Conservation (phyloP, 2,329 filamentous ascomycete species). For the Nectriaceae sp. region DNA sequence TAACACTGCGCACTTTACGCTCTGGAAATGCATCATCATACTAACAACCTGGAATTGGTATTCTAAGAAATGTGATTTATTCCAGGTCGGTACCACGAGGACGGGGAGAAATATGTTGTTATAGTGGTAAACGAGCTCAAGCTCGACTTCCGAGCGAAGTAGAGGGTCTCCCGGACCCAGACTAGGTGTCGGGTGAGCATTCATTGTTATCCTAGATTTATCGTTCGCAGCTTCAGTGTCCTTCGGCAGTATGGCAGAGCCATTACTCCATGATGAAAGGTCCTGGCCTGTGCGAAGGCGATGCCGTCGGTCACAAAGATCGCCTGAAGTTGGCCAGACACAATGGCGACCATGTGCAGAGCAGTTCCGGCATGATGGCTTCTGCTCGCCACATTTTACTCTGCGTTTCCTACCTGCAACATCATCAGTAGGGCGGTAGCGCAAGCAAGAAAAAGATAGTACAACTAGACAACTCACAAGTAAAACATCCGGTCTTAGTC, state of each 20-base stretch:
- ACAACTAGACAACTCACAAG: slow-evolving; percentile 1
- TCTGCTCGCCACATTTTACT: slow-evolving; percentile 13
- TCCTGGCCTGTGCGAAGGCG: background rate
- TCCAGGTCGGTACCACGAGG: slow-evolving; percentile 11
- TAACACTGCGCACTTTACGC: slow-evolving; percentile 11
- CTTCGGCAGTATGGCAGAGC: background rate
- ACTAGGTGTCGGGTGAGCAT: background rate
- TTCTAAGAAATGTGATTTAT: slow-evolving; percentile 3
- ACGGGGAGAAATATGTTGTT: slow-evolving; percentile 7
- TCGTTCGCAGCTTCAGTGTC: background rate
- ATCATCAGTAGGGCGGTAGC: background rate
- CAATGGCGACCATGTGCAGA: slow-evolving; percentile 3
- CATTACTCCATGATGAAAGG: background rate
- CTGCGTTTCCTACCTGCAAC: slow-evolving; percentile 8
- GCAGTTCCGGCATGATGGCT: slow-evolving; percentile 12
- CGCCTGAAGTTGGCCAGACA: slow-evolving; percentile 7
- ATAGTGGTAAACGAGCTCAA: slow-evolving; percentile 12
- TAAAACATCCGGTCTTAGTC: slow-evolving; percentile 11
- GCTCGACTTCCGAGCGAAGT: background rate
- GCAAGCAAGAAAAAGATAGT: background rate
- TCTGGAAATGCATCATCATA: slow-evolving; percentile 11
- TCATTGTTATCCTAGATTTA: background rate
- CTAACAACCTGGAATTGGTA: slow-evolving; percentile 9
- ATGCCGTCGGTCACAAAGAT: slow-evolving; percentile 9
- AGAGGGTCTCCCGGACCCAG: background rate